Evolutionary conservation across 257 asterid species (phyloP).

Genomic region (Orobanche coerulescens): DNA sequence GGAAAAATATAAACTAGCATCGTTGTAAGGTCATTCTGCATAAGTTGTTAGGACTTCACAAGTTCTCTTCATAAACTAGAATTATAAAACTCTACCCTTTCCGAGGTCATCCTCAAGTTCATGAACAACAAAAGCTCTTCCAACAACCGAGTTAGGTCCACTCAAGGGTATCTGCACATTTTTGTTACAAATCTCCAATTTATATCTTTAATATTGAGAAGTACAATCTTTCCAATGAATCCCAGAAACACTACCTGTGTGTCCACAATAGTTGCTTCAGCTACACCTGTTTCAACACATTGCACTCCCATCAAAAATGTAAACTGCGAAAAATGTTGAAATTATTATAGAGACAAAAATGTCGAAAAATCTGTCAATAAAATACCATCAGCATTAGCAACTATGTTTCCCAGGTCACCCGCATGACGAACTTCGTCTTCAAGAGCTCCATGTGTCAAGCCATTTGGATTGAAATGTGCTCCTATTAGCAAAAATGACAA

Average conservation of each 20-base stretch:
- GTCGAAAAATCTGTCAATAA: not conserved
- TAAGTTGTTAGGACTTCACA: conserved; percentile 1
- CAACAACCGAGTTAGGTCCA: conserved; percentile 84
- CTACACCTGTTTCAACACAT: conserved; percentile 57
- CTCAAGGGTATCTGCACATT: conserved; percentile 62
- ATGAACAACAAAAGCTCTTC: conserved; percentile 94
- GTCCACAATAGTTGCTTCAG: conserved; percentile 81
- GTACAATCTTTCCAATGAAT: not conserved
- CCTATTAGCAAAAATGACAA: conserved; percentile 38
- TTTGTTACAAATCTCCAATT: not conserved
- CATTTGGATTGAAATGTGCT: conserved; percentile 82
- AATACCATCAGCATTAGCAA: conserved; percentile 85
- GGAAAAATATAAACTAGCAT: not conserved
- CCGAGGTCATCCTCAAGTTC: conserved; percentile 96
- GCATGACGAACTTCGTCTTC: conserved; percentile 91
- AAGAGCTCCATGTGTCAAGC: conserved; percentile 89
- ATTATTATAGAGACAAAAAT: not conserved
- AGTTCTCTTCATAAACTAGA: not conserved
- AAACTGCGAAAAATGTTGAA: not conserved
- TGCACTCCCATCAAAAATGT: conserved; percentile 17
- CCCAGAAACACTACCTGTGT: conserved; percentile 41
- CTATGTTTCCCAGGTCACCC: conserved; percentile 99
- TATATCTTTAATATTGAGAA: not conserved
- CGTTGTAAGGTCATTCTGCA: not conserved
- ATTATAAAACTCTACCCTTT: conserved; percentile 51